Conservation (phyloP, 768 basidiomycete species). For the Trametes cinnabarina region DNA sequence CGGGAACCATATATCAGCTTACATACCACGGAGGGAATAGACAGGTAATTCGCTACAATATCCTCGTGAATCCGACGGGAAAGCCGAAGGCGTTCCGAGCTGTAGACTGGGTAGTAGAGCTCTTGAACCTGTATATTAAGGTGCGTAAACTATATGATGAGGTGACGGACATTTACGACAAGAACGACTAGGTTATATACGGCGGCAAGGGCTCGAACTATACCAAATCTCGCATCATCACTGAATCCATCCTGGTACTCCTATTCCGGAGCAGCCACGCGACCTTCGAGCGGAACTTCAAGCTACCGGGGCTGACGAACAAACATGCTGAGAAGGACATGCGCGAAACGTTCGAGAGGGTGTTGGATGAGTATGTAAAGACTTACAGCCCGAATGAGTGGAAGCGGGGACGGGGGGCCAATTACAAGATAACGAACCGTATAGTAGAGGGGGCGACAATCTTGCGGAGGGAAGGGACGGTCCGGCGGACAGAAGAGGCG, state of each 20-base stretch:
- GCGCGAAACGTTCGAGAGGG: not conserved
- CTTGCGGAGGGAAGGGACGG: not conserved
- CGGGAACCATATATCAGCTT: too few relatives aligned
- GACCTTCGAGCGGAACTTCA: slow-evolving; percentile 4
- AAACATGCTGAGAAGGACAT: not conserved
- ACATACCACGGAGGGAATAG: not conserved
- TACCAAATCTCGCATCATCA: slow-evolving; percentile 31
- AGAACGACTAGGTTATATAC: slow-evolving; percentile 30
- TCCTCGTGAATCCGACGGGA: slow-evolving; percentile 37
- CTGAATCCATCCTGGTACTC: slow-evolving; percentile 36
- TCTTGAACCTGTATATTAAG: slow-evolving; percentile 45
- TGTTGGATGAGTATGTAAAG: not conserved
- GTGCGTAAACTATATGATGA: slow-evolving; percentile 20
- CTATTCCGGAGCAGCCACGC: slow-evolving; percentile 30
- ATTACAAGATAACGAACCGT: not conserved
- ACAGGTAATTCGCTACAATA: slow-evolving; percentile 23
- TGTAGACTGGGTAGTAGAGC: slow-evolving; percentile 42
- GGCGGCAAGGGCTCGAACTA: slow-evolving; percentile 36
- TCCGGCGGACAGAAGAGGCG: too few relatives aligned
- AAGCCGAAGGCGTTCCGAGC: slow-evolving; percentile 29
- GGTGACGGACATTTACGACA: not conserved
- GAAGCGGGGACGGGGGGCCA: not conserved
- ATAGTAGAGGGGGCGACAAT: not conserved
- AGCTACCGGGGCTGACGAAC: not conserved
- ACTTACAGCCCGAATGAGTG: not conserved